phyloP scores from a whole-genome alignment of 23 red algal species.

The Gracilaria gracilis region DNA sequence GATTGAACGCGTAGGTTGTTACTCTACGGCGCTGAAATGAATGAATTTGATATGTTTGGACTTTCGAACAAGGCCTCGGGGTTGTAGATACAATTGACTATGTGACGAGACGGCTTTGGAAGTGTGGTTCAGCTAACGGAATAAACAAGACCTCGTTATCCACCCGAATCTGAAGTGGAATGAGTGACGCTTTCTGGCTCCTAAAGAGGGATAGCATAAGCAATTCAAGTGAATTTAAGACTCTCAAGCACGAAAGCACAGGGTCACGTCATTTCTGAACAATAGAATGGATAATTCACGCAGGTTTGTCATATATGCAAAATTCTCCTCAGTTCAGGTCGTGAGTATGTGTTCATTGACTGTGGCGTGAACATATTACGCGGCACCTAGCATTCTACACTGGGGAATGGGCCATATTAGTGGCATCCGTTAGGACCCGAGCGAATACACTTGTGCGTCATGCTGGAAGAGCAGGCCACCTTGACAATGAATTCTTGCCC shows the following conservation, averaged over 20 bases:
- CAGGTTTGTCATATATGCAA: not conserved
- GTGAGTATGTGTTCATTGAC: not conserved
- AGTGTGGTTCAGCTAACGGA: not conserved
- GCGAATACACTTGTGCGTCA: not conserved
- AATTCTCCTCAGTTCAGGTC: conserved; percentile 2
- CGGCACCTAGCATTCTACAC: not conserved
- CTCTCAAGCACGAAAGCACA: conserved; percentile 7
- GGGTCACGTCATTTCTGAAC: conserved; percentile 33
- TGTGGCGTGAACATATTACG: not conserved
- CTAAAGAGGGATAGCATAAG: not conserved
- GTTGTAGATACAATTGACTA: not conserved
- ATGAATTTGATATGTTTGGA: not conserved
- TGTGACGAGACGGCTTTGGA: not conserved
- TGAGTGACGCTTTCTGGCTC: not conserved
- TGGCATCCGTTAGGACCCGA: conserved; percentile 24
- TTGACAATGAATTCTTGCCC: not conserved
- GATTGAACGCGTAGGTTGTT: not conserved
- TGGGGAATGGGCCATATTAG: not conserved
- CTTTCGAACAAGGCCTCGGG: not conserved
- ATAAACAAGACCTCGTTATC: not conserved
- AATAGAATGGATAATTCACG: conserved; percentile 12
- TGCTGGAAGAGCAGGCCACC: not conserved
- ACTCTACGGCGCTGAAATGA: not conserved
- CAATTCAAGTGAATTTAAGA: conserved; percentile 1
- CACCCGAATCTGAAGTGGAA: not conserved